phyloP scores from a whole-genome alignment of 1,139 yeast species.

The Blastobotrys illinoisensis region DNA sequence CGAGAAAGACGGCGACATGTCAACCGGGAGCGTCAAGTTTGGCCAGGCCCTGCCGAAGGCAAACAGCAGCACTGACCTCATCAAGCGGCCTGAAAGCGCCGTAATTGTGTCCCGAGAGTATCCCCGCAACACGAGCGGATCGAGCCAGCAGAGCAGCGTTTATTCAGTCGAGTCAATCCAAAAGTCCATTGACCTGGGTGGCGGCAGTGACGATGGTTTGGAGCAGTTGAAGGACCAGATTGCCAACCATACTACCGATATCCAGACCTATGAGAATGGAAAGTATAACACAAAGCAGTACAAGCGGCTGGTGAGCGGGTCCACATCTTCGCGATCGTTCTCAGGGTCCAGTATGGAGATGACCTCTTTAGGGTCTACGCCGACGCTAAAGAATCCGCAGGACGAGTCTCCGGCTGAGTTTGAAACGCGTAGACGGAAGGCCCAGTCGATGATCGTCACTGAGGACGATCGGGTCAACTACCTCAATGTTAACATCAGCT shows the following conservation, averaged over 20 bases:
- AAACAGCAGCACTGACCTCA: background rate
- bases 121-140: background rate
- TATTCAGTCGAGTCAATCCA: background rate
- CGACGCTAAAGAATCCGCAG: background rate
- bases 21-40: constrained; percentile 6
- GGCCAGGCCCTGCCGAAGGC: constrained; percentile 4
- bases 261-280: background rate
- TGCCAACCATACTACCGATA: background rate
- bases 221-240: background rate
- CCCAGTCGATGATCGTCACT: background rate
- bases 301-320: background rate
- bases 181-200: background rate
- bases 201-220: background rate
- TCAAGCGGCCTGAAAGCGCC: constrained; percentile 9
- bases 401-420: background rate
- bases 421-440: background rate
- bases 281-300: background rate
- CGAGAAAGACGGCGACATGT: constrained; percentile 1
- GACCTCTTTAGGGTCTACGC: background rate
- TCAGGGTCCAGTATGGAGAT: background rate
- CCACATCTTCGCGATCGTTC: background rate
- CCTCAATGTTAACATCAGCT: background rate
- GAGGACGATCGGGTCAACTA: background rate
- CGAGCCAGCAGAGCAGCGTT: background rate
- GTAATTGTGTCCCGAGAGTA: constrained; percentile 5